Evolutionary conservation across 2,329 filamentous ascomycete species (phyloP), one percentile per base, ranked within the genome.

Genomic region (Xylaria multiplex): DNA sequence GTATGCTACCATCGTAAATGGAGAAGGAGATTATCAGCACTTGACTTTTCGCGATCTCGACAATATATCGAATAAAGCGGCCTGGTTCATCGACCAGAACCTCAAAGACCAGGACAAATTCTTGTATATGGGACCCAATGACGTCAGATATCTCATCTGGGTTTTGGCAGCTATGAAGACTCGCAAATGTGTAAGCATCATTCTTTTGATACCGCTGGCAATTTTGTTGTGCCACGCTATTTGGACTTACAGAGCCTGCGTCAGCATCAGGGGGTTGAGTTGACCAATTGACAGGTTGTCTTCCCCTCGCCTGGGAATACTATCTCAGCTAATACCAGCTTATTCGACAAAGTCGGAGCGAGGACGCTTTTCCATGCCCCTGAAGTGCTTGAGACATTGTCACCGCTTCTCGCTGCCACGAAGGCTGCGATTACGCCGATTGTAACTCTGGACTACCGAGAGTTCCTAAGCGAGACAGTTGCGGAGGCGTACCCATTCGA

Each of bases 1-100:
- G 62, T 63, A 59, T 64, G 68, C 65, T 22, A 62, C 56, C 6
- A 54, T 68, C 16, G 62, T 69, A 5, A 42, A 43, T 30, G 37
- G 58, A 16, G 62, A 72, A 30, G 65, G 66, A 2, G 27, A 53
- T n/a, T 27, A 24, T 13, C 46, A 68, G n/a, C 59, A 64, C 13
- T 37, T 71, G 13, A 71, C 46, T 30, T 71, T 66, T 55, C 57
- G 59, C 42, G 65, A 71, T 27, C 59, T 72, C 14, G 71, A 71
- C 19, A 72, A 71, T 58, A 60, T 48, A 2, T 70, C 71, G 8
- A 71, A 69, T 42, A 64, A 67, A 52, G 71, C 70, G 0, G 66
- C 70, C 5, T 70, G 70, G 70, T 70, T 72, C 43, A 56, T 72
- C 11, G 52, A 55, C 35, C 52, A 70, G 16, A 62, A 59, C 14